Conservation (phyloP, 2,329 filamentous ascomycete species). For the Aspergillus melleus region DNA sequence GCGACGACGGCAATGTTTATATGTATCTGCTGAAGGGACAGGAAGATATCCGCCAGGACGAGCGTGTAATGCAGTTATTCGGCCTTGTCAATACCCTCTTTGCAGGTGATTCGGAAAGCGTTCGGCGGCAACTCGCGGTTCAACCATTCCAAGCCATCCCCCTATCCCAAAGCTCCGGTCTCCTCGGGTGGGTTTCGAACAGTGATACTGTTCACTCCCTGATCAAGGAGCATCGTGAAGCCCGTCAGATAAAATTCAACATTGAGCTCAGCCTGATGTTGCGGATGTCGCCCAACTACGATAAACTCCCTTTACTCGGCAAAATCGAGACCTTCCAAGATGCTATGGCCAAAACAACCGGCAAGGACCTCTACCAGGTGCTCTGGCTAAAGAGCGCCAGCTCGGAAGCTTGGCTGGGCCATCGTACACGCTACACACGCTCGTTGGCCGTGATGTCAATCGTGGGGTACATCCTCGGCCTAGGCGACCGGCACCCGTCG, state of each 20-base stretch:
- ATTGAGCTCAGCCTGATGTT: slow-evolving; percentile 99
- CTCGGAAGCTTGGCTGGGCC: slow-evolving; percentile 95
- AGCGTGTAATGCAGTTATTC: slow-evolving; percentile 99
- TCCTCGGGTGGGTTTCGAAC: slow-evolving; percentile 97
- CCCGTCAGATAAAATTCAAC: slow-evolving; percentile 93
- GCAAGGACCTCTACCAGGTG: slow-evolving; percentile 96
- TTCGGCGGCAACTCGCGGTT: slow-evolving; percentile 95
- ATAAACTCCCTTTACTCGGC: slow-evolving; percentile 98
- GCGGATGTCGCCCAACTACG: slow-evolving; percentile 99
- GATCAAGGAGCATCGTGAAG: slow-evolving; percentile 96
- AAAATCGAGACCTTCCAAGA: slow-evolving; percentile 99
- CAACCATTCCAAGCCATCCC: slow-evolving; percentile 94
- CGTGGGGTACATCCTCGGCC: slow-evolving; percentile 96
- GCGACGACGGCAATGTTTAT: slow-evolving; percentile 84
- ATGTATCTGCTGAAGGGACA: slow-evolving; percentile 96
- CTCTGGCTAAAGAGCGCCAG: slow-evolving; percentile 99
- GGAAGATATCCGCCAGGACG: slow-evolving; percentile 97
- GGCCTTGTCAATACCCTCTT: slow-evolving; percentile 95
- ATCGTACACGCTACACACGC: slow-evolving; percentile 97
- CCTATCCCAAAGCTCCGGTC: slow-evolving; percentile 90
- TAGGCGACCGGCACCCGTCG: slow-evolving; percentile 94
- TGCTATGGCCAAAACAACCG: slow-evolving; percentile 97
- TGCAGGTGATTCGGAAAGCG: slow-evolving; percentile 89
- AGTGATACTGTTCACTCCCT: slow-evolving; percentile 95
- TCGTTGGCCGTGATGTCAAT: slow-evolving; percentile 99